Base-by-base conservation (phyloP, 2,329 filamentous ascomycete species). In the Ophiocordyceps australis region DNA sequence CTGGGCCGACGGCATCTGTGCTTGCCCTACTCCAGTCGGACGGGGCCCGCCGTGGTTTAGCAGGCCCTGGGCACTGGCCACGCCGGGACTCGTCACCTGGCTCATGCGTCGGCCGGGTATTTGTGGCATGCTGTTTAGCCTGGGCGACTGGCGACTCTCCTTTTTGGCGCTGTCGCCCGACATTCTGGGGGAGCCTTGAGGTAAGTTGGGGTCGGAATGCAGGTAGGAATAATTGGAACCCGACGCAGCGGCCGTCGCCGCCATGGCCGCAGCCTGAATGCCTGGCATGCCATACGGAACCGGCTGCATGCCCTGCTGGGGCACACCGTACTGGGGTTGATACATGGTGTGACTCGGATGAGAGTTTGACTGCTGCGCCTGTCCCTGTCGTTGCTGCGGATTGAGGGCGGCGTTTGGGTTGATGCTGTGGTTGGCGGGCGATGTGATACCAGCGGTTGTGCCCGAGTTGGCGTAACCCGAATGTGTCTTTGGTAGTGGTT, bases 211-310 rank as follows among this genome's bases (percentile, higher is more conserved):
- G 41, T 85, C 78, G 28, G 77, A 71, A 26, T 74, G 57, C 53
- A 83, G 70, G 36, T 76, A 74, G 33, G 77, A 75, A 38, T 77
- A 78, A 34, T 59, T 69, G 32, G 81, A 76, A 21, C 86, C 85
- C 5, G 83, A 85, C 9, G 86, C 86, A 2, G 86, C 85, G 12
- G 86, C 86, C 2, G 85, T 93, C 14, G 78, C 70, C 23, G 78
- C 85, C 80, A 93, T 89, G 30, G 85, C 85, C 25, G 86, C 85
- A 10, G 83, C 83, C 50, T 92, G 81, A 24, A 83, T 81, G 13
- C 76, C 69, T 18, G 76, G 75, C 52, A 86, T 81, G 30, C 66
- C 74, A 55, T 92, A 92, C 13, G 46, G 40, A 17, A 52, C 46
- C 29, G 42, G 43, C 55, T 79, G 74, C 70, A 92, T 82, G 41